Evolutionary conservation across 768 basidiomycete species (phyloP).

Genomic region (Pholiota molesta): DNA sequence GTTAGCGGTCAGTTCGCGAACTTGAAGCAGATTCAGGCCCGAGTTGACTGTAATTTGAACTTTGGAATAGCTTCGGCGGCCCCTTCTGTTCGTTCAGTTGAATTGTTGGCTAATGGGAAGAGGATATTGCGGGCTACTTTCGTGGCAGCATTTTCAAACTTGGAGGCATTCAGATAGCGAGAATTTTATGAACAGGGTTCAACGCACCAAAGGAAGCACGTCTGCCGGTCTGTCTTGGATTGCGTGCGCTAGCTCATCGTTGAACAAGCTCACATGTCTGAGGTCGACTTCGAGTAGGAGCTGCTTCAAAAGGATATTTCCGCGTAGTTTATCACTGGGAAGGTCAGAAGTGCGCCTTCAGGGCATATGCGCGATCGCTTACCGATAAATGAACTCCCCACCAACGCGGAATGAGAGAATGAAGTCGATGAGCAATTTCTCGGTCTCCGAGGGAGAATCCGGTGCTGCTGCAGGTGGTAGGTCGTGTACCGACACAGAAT

Average conservation of each 20-base stretch:
- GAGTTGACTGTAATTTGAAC: slow-evolving; percentile 89
- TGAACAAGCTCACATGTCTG: slow-evolving; percentile 76
- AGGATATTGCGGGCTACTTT: slow-evolving; percentile 83
- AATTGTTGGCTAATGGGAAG: slow-evolving; percentile 70
- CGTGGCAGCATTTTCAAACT: slow-evolving; percentile 94
- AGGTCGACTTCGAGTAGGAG: slow-evolving; percentile 87
- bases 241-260: slow-evolving; percentile 91
- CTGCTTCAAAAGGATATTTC: slow-evolving; percentile 87
- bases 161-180: not conserved
- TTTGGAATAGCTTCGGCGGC: slow-evolving; percentile 53
- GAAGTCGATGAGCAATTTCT: slow-evolving; percentile 83
- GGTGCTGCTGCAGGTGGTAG: slow-evolving; percentile 54
- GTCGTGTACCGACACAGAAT: slow-evolving; percentile 80
- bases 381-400: slow-evolving; percentile 93
- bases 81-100: slow-evolving; percentile 43
- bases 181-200: not conserved
- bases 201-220: slow-evolving; percentile 76
- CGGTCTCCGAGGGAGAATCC: slow-evolving; percentile 80
- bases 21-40: slow-evolving; percentile 91
- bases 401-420: slow-evolving; percentile 86
- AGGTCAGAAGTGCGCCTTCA: slow-evolving; percentile 22
- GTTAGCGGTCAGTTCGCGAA: slow-evolving; percentile 91
- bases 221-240: slow-evolving; percentile 91
- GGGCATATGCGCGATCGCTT: slow-evolving; percentile 19
- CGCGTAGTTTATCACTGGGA: slow-evolving; percentile 79